Base-by-base conservation (phyloP, 2,329 filamentous ascomycete genomes). In the Teratosphaeria pseudoeucalypti region DNA sequence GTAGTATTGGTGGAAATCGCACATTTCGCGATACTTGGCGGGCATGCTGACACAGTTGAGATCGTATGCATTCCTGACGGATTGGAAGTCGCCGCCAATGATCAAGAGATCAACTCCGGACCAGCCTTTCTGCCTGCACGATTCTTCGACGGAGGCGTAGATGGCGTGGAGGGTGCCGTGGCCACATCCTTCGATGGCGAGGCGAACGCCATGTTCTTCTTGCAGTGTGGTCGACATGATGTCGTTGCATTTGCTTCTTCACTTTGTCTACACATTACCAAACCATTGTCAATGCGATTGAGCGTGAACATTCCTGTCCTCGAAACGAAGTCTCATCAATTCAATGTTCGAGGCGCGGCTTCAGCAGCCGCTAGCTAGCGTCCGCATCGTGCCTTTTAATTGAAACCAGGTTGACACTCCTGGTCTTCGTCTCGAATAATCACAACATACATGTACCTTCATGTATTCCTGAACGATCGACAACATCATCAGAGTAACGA, bases 1-100 rank as follows among this genome's bases (percentile, higher is more conserved):
- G 74, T 99, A 99, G 78, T 97, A 99, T 63, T 90, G 85, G 68
- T 92, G 89, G 68, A 97, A 99, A 73, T 99, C 94, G 39, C 90
- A 90, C 68, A 99, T 85, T 52, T 83, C 79, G 63, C 90, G 89
- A 75, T 91, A 99, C 73, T 96, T 97, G 61, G 81, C 76, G 0
- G 94, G 92, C 68, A 95, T 91, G 4, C 91, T 88, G 82, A 97
- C 95, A 73, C 90, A 86, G 62, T 86, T 88, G 64, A 97, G 80
- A 72, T 99, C 94, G 64, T 86, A 82, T 10, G 89, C 85, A 78
- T 97, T 97, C 67, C 94, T 89, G 43, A 92, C 85, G 52, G 94
- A 87, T 79, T 96, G 90, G 65, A 99, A 99, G 72, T 99, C 94
- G 32, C 94, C 94, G 59, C 92, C 90, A 67, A 99, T 96, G 69